These are phyloP conservation scores for Ceratocystis ficicola DNA, from an alignment of 2,329 filamentous ascomycete genomes.

Conservation along the genomic window DNA sequence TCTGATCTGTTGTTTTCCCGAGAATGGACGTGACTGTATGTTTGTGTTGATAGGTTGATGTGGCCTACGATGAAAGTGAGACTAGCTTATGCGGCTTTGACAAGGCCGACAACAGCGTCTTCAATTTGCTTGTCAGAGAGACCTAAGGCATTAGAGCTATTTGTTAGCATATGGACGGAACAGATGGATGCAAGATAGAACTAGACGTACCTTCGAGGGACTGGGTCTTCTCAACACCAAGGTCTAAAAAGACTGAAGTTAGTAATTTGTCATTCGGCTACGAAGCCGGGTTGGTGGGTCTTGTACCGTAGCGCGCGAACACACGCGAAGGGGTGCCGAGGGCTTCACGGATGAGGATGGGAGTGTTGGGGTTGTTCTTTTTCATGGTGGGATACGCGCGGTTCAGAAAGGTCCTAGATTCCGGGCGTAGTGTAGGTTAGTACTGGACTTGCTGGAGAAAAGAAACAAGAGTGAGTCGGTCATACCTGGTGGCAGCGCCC, in stretches of 20 bases:
- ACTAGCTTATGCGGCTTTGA: slow-evolving; percentile 31
- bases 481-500: slow-evolving; percentile 74
- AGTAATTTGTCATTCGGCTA: neutral
- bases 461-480: neutral
- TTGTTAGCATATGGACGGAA: slow-evolving; percentile 24
- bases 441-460: neutral
- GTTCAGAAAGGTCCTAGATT: slow-evolving; percentile 67
- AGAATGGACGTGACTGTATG: neutral
- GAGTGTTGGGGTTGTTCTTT: slow-evolving; percentile 89
- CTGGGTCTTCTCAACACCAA: slow-evolving; percentile 46
- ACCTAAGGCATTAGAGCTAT: slow-evolving; percentile 27
- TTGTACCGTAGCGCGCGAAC: slow-evolving; percentile 81
- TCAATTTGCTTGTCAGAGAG: slow-evolving; percentile 51
- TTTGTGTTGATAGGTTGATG: slow-evolving; percentile 4
- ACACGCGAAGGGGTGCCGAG: slow-evolving; percentile 71
- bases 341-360: slow-evolving; percentile 91
- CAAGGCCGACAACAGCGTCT: slow-evolving; percentile 43
- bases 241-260: slow-evolving; percentile 31
- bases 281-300: neutral
- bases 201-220: slow-evolving; percentile 38
- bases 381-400: slow-evolving; percentile 97
- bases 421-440: slow-evolving; percentile 14
- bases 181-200: slow-evolving; percentile 24
- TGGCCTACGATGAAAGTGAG: neutral
- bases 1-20: slow-evolving; percentile 1